These are phyloP conservation scores for Vitis hybrid DNA, from an alignment of 177 flowering plant species.

Conservation along the genomic window DNA sequence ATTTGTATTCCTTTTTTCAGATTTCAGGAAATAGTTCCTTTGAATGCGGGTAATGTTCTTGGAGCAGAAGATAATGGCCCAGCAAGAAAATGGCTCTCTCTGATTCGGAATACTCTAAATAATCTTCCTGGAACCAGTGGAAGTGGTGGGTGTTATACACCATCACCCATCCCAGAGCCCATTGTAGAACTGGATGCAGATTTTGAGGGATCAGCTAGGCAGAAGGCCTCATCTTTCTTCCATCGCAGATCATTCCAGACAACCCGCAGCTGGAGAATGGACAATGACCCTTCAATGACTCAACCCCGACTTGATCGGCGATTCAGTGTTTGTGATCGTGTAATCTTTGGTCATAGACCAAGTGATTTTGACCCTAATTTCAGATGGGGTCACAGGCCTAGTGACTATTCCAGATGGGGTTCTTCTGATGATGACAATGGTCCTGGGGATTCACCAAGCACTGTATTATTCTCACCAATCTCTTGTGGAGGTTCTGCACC, in stretches of 20 bases:
- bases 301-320: slow-evolving; percentile 85
- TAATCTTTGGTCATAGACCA: slow-evolving; percentile 63
- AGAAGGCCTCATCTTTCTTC: slow-evolving; percentile 67
- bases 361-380: slow-evolving; percentile 59
- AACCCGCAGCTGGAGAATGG: slow-evolving; percentile 72
- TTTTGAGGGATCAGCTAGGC: slow-evolving; percentile 77
- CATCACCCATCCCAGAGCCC: slow-evolving; percentile 80
- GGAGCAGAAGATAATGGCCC: slow-evolving; percentile 92
- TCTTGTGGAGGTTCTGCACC: slow-evolving; percentile 38
- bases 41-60: slow-evolving; percentile 79
- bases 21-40: slow-evolving; percentile 87
- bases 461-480: slow-evolving; percentile 53
- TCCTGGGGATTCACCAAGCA: slow-evolving; percentile 71
- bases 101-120: slow-evolving; percentile 70
- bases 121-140: slow-evolving; percentile 78
- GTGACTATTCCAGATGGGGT: slow-evolving; percentile 64
- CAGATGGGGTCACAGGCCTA: slow-evolving; percentile 45
- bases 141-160: slow-evolving; percentile 55
- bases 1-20: slow-evolving; percentile 32
- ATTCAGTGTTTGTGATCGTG: slow-evolving; percentile 80
- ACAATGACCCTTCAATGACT: slow-evolving; percentile 55
- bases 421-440: slow-evolving; percentile 84
- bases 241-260: slow-evolving; percentile 79
- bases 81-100: slow-evolving; percentile 73
- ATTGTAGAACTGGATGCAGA: slow-evolving; percentile 68